phyloP scores from a whole-genome alignment of 2,329 filamentous ascomycete genomes.

The Pseudogymnoascus sp. region DNA sequence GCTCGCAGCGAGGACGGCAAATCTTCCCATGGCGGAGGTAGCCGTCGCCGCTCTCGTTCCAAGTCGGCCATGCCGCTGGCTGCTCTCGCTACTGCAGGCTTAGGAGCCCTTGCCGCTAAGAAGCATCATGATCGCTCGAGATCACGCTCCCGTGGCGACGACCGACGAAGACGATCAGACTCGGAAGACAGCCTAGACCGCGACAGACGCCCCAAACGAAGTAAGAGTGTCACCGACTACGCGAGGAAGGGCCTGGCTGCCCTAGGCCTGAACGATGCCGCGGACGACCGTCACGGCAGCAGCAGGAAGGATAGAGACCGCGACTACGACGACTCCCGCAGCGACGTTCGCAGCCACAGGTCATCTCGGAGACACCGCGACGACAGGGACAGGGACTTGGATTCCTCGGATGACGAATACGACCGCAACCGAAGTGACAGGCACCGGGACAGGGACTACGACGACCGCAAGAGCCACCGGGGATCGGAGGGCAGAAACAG shows the following conservation, averaged over 20 bases:
- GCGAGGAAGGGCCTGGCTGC: conserved; percentile 56
- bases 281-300: conserved; percentile 21
- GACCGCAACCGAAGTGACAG: background rate
- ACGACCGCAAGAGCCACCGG: background rate
- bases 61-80: conserved; percentile 49
- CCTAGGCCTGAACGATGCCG: conserved; percentile 50
- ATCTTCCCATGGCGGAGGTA: conserved; percentile 24
- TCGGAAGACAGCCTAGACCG: conserved; percentile 22
- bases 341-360: conserved; percentile 12
- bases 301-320: conserved; percentile 18
- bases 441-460: conserved; percentile 18
- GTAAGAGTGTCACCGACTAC: conserved; percentile 58
- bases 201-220: conserved; percentile 37
- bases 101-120: conserved; percentile 55
- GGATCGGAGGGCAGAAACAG: conserved; percentile 20
- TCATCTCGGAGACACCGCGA: conserved; percentile 15
- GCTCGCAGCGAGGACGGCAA: conserved; percentile 47
- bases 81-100: conserved; percentile 54
- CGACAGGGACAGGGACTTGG: background rate
- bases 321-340: conserved; percentile 22
- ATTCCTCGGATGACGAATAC: conserved; percentile 14
- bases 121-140: conserved; percentile 49
- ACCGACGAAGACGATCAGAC: conserved; percentile 18
- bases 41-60: conserved; percentile 57
- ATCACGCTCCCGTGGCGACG: conserved; percentile 27